A percentile compares a stretch with the other conserved stretches of the same genome.
Conservation (phyloP, 2,329 filamentous ascomycete genomes). For the Graphilbum sp. region DNA sequence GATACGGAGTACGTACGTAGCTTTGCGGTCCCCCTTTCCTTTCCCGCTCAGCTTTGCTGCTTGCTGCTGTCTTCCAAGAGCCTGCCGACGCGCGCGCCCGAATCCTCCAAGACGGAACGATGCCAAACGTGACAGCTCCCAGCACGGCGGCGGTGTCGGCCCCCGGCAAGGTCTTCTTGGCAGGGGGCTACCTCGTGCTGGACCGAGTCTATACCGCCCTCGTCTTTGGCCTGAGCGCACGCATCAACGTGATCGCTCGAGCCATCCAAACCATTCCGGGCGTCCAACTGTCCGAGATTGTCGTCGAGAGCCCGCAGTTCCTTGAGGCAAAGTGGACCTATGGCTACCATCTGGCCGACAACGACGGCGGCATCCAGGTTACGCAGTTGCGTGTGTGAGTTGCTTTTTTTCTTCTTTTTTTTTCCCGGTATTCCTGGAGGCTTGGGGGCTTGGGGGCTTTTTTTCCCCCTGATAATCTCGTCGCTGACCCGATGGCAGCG, state of each 20-base stretch:
- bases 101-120: background rate
- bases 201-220: constrained; percentile 72
- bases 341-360: constrained; percentile 52
- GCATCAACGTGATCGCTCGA: constrained; percentile 47
- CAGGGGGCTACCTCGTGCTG: constrained; percentile 88
- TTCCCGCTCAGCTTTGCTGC: background rate
- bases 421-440: no score
- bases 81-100: no score
- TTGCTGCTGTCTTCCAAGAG: background rate
- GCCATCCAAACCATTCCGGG: constrained; percentile 43
- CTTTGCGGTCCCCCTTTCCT: background rate
- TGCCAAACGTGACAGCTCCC: background rate
- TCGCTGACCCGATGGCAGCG: constrained; percentile 18
- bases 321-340: constrained; percentile 77
- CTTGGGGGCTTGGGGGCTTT: no score
- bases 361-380: constrained; percentile 64
- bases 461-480: no score
- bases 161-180: constrained; percentile 88
- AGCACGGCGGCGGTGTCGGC: constrained; percentile 61
- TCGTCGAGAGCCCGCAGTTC: constrained; percentile 88
- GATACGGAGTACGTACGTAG: no score
- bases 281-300: constrained; percentile 53
- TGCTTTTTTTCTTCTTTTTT: no score
- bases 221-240: constrained; percentile 49
- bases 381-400: constrained; percentile 67